Evolutionary conservation across 495 filamentous ascomycete species (phyloP).

Genomic region (Darksidea phi): DNA sequence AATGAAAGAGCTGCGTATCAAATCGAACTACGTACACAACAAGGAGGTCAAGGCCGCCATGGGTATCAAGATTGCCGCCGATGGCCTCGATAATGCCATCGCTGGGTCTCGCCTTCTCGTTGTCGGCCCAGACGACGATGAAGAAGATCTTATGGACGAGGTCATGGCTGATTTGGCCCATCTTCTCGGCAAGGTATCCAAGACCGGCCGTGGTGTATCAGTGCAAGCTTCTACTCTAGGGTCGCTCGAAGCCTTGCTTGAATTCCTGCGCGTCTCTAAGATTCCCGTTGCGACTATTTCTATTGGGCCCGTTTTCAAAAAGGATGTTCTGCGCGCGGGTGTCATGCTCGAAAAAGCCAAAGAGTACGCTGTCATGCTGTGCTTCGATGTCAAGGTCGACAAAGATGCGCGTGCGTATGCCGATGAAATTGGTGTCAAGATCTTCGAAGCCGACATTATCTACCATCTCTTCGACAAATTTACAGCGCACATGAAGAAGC

Average conservation of each 20-base stretch:
- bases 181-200: constrained; percentile 84
- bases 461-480: constrained; percentile 98
- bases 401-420: constrained; percentile 92
- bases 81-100: constrained; percentile 93
- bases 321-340: constrained; percentile 94
- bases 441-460: constrained; percentile 98
- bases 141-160: constrained; percentile 93
- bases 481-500: constrained; percentile 84
- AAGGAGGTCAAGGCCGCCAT: constrained; percentile 98
- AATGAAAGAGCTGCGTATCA: constrained; percentile 91
- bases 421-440: constrained; percentile 92
- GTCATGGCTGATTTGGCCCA: constrained; percentile 94
- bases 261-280: constrained; percentile 91
- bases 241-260: constrained; percentile 92
- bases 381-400: constrained; percentile 99
- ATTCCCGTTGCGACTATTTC: constrained; percentile 97
- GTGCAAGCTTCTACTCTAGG: constrained; percentile 98
- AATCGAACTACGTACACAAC: constrained; percentile 94
- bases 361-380: constrained; percentile 97
- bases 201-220: constrained; percentile 86
- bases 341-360: constrained; percentile 96
- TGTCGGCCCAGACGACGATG: constrained; percentile 91
- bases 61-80: constrained; percentile 98
- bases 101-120: constrained; percentile 93
- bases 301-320: constrained; percentile 97